Conservation (phyloP, 1,284 basidiomycete species). For the Malassezia caprae region DNA sequence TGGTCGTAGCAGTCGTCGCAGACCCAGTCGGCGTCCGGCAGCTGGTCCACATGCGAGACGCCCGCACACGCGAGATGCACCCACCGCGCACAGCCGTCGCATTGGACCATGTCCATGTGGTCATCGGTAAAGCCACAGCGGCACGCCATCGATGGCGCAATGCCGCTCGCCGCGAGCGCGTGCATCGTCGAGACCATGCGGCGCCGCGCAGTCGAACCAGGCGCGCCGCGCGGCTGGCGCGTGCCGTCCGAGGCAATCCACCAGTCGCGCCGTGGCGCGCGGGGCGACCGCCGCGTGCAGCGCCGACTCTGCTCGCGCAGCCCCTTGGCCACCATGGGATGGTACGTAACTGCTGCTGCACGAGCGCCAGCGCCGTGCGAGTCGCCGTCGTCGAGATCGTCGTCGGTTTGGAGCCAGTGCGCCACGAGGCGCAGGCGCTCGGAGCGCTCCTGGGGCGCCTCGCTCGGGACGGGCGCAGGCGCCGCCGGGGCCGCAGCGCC, state of each 20-base stretch:
- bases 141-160: conserved; percentile 13
- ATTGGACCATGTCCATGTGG: conserved; percentile 18
- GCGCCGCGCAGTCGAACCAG: not conserved
- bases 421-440: not conserved
- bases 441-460: not conserved
- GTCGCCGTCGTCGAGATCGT: not conserved
- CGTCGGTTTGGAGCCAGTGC: not conserved
- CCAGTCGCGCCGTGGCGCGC: not conserved
- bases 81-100: conserved; percentile 16
- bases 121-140: conserved; percentile 16
- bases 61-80: conserved; percentile 17
- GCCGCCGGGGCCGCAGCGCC: not conserved
- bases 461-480: not conserved
- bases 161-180: conserved; percentile 6
- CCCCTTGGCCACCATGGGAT: conserved; percentile 17
- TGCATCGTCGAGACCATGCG: conserved; percentile 6
- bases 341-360: not conserved
- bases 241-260: conserved; percentile 14
- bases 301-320: conserved; percentile 9
- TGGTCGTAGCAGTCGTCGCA: conserved; percentile 19
- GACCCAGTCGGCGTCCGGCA: conserved; percentile 10
- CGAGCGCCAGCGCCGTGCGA: not conserved
- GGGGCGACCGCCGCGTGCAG: not conserved
- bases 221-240: not conserved
- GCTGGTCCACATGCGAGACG: conserved; percentile 14